These are phyloP conservation scores for Calonectria naviculata DNA, from an alignment of 2,329 filamentous ascomycete species.

Conservation along the genomic window DNA sequence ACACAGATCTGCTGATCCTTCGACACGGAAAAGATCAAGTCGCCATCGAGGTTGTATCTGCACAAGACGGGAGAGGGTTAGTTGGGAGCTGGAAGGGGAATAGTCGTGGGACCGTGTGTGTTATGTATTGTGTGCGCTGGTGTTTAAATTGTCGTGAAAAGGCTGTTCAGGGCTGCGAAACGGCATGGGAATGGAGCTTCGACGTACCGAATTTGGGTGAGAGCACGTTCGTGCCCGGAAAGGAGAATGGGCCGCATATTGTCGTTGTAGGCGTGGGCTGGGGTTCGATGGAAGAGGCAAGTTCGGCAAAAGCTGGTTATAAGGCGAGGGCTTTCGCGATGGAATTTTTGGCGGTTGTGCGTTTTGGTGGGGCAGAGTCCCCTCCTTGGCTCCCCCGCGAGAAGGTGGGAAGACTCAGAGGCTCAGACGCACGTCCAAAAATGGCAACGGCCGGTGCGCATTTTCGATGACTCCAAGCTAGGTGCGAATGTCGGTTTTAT, in stretches of 20 bases:
- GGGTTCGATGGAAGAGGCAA: constrained; percentile 43
- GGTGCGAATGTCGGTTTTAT: constrained; percentile 27
- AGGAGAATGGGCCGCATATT: constrained; percentile 97
- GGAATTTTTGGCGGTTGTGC: constrained; percentile 59
- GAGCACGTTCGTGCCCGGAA: constrained; percentile 94
- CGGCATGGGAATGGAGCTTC: neutral
- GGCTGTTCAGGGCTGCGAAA: neutral
- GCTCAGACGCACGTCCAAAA: constrained; percentile 20
- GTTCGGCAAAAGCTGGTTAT: constrained; percentile 44
- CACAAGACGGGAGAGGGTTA: constrained; percentile 21
- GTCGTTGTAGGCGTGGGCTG: constrained; percentile 43
- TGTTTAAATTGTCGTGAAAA: neutral
- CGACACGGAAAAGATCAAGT: constrained; percentile 93
- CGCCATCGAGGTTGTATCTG: constrained; percentile 93
- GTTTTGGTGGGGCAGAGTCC: constrained; percentile 55
- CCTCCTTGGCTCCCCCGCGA: constrained; percentile 31
- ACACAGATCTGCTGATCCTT: constrained; percentile 98
- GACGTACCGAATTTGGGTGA: constrained; percentile 89
- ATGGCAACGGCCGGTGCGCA: constrained; percentile 17
- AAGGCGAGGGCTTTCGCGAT: constrained; percentile 48
- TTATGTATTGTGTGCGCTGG: neutral
- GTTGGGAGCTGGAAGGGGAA: constrained; percentile 20
- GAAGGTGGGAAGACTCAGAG: constrained; percentile 24
- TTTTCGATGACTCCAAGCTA: neutral
- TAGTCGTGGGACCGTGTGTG: neutral